These are phyloP conservation scores for Anethum foeniculum DNA, from an alignment of 140 eudicot species.

Conservation along the genomic window DNA sequence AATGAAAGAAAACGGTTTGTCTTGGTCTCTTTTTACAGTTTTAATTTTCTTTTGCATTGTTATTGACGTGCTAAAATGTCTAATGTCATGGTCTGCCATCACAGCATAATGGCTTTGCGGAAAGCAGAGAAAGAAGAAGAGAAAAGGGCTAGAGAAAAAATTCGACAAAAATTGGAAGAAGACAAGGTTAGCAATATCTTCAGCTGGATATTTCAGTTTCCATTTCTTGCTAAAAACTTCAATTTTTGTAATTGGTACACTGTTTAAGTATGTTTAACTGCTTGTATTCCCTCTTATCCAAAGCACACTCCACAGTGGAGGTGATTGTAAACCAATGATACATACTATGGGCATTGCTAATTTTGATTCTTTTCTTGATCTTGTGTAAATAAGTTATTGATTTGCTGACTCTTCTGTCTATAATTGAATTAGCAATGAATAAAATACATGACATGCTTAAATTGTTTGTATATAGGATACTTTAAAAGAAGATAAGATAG, in stretches of 20 bases:
- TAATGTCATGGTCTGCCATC: constrained; percentile 9
- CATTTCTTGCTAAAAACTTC: background rate
- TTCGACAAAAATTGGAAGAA: constrained; percentile 80
- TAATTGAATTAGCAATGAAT: background rate
- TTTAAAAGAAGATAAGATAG: background rate
- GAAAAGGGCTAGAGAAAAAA: constrained; percentile 86
- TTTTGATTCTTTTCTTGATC: background rate
- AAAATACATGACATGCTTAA: background rate
- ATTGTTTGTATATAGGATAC: background rate
- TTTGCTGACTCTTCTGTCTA: background rate
- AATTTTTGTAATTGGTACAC: background rate
- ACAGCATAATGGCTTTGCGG: constrained; percentile 76
- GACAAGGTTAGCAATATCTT: constrained; percentile 55
- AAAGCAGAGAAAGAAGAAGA: constrained; percentile 98
- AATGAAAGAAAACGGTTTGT: constrained; percentile 96
- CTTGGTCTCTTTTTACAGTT: background rate
- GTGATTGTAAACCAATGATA: background rate
- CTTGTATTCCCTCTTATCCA: background rate
- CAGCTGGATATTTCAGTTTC: background rate
- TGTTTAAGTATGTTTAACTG: background rate
- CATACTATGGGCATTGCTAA: background rate
- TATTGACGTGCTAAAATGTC: background rate
- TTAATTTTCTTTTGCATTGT: background rate
- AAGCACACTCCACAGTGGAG: background rate
- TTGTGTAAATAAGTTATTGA: background rate